Evolutionary conservation across 1,284 basidiomycete genomes (phyloP).

Genomic region (Pseudozyma hubeiensis): DNA sequence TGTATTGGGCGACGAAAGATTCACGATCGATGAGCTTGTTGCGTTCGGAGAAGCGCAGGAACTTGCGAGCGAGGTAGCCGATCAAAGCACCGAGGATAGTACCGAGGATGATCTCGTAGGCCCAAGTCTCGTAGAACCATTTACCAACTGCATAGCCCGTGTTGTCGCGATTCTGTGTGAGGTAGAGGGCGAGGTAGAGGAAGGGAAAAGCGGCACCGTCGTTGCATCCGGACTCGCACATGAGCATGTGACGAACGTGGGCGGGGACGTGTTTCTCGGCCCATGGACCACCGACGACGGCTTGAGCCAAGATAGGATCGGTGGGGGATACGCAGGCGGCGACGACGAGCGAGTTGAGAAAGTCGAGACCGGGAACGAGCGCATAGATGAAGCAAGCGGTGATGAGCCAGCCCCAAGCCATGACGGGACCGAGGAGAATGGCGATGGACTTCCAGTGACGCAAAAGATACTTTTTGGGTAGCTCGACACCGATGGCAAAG

Average conservation of each 20-base stretch:
- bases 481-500: slow-evolving; percentile 90
- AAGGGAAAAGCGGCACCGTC: slow-evolving; percentile 85
- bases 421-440: slow-evolving; percentile 87
- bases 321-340: slow-evolving; percentile 96
- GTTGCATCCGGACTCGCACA: slow-evolving; percentile 91
- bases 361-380: slow-evolving; percentile 55
- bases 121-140: slow-evolving; percentile 68
- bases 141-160: slow-evolving; percentile 74
- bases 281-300: slow-evolving; percentile 93
- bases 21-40: slow-evolving; percentile 93
- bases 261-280: slow-evolving; percentile 98
- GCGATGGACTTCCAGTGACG: slow-evolving; percentile 89
- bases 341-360: slow-evolving; percentile 69
- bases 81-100: slow-evolving; percentile 82
- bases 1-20: slow-evolving; percentile 89
- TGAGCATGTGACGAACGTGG: slow-evolving; percentile 90
- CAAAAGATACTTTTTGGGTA: slow-evolving; percentile 77
- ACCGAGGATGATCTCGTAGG: slow-evolving; percentile 86
- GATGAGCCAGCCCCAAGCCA: slow-evolving; percentile 87
- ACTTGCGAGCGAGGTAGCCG: slow-evolving; percentile 85
- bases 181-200: slow-evolving; percentile 90
- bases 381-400: slow-evolving; percentile 73
- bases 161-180: slow-evolving; percentile 78
- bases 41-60: slow-evolving; percentile 94
- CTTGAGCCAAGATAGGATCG: slow-evolving; percentile 78